Conservation (phyloP, 192 early-diverging fungal genomes). For the Linnemannia zychae region DNA sequence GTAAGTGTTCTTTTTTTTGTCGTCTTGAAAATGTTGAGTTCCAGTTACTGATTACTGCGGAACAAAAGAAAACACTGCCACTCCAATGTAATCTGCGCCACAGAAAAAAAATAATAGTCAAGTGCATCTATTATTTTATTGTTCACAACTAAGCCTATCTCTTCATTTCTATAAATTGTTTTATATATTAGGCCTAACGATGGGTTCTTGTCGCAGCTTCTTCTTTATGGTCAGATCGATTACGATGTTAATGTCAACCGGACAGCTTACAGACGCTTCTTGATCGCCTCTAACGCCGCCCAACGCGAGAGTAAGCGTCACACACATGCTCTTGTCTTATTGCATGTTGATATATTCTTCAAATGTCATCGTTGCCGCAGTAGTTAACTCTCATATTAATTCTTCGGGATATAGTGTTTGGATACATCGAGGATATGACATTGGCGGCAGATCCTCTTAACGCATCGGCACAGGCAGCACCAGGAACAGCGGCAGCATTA, state of each 20-base stretch:
- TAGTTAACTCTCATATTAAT: background rate
- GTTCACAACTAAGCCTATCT: background rate
- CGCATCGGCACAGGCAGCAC: constrained; percentile 20
- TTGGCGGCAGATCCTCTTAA: constrained; percentile 66
- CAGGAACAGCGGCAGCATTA: constrained; percentile 19
- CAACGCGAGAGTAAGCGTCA: constrained; percentile 60
- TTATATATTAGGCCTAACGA: constrained; percentile 63
- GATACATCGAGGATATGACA: constrained; percentile 69
- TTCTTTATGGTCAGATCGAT: constrained; percentile 70
- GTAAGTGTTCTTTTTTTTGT: constrained; percentile 19
- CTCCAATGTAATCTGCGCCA: constrained; percentile 3
- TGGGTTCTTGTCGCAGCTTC: constrained; percentile 74
- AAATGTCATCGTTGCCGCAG: background rate
- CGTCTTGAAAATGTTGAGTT: no score
- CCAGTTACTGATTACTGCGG: no score
- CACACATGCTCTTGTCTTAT: background rate
- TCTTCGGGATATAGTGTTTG: constrained; percentile 54
- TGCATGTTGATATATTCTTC: background rate
- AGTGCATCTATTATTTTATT: background rate
- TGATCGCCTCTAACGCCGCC: constrained; percentile 73
- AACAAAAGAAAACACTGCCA: no score
- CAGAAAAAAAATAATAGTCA: background rate
- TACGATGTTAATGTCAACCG: constrained; percentile 68
- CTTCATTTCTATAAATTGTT: background rate
- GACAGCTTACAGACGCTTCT: constrained; percentile 74